phyloP scores from a whole-genome alignment of 768 basidiomycete species.

The Tricholoma sp. region DNA sequence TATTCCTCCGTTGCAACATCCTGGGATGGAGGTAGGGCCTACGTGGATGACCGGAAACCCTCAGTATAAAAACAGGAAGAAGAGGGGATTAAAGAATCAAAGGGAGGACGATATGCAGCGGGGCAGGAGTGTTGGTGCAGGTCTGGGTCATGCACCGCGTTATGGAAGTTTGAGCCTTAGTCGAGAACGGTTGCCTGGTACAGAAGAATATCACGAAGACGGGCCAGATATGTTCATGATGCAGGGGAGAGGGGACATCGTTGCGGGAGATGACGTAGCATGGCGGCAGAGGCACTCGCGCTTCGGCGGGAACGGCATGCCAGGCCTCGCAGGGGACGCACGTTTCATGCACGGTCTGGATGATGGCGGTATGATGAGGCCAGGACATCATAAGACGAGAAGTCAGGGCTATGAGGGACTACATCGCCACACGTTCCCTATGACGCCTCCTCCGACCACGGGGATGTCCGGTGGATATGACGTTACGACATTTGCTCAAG shows the following conservation, averaged over 20 bases:
- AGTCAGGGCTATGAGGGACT: slow-evolving; percentile 25
- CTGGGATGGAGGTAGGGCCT: slow-evolving; percentile 36
- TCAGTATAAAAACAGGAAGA: slow-evolving; percentile 84
- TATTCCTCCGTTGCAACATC: slow-evolving; percentile 21
- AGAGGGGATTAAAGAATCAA: slow-evolving; percentile 50
- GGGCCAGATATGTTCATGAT: slow-evolving; percentile 55
- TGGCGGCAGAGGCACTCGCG: slow-evolving; percentile 25
- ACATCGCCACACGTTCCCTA: slow-evolving; percentile 24
- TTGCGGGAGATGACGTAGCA: slow-evolving; percentile 27
- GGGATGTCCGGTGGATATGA: slow-evolving; percentile 17
- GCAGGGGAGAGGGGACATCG: slow-evolving; percentile 55
- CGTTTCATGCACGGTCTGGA: slow-evolving; percentile 9
- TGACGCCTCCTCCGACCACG: slow-evolving; percentile 11
- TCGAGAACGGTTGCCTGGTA: slow-evolving; percentile 24
- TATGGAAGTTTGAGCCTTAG: slow-evolving; percentile 20
- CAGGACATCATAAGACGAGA: slow-evolving; percentile 17
- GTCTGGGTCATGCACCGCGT: slow-evolving; percentile 9
- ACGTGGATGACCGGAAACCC: slow-evolving; percentile 82
- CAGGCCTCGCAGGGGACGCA: slow-evolving; percentile 27
- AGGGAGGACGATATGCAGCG: slow-evolving; percentile 20
- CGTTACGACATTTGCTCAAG: slow-evolving; percentile 22
- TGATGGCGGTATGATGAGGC: slow-evolving; percentile 8
- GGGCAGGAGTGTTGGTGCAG: slow-evolving; percentile 24
- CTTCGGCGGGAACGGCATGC: slow-evolving; percentile 24
- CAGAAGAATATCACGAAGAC: slow-evolving; percentile 19